Percentiles rank a stretch among this genome's conserved stretches.
Conservation (phyloP, 2,329 filamentous ascomycete genomes). For the Botrytis sinoallii region DNA sequence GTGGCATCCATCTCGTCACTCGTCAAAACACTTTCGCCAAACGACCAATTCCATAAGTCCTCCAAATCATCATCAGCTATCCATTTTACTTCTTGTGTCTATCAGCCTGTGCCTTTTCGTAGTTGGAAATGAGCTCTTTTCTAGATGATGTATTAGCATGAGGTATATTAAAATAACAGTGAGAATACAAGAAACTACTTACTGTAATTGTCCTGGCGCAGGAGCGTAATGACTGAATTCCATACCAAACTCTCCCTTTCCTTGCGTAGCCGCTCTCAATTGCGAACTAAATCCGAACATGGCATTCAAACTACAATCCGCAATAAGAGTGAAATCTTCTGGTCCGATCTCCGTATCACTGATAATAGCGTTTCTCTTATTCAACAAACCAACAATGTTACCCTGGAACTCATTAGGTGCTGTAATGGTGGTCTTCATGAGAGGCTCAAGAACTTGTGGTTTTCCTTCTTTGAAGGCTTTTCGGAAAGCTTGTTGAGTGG, state of each 20-base stretch:
- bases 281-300: conserved; percentile 98
- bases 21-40: neutral
- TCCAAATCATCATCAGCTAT: neutral
- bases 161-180: neutral
- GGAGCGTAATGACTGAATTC: conserved; percentile 96
- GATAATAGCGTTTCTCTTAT: conserved; percentile 94
- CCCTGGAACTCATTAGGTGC: conserved; percentile 97
- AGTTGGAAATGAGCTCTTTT: conserved; percentile 65
- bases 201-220: conserved; percentile 85
- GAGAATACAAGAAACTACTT: conserved; percentile 43
- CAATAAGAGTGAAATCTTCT: conserved; percentile 89
- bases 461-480: conserved; percentile 82
- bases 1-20: neutral
- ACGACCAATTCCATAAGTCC: neutral
- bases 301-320: conserved; percentile 88
- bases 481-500: conserved; percentile 93
- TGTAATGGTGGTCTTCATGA: conserved; percentile 98
- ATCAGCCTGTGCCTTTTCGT: conserved; percentile 64
- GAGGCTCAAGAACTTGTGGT: conserved; percentile 83
- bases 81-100: conserved; percentile 39
- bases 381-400: conserved; percentile 88
- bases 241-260: conserved; percentile 98
- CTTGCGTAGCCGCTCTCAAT: conserved; percentile 88
- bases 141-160: conserved; percentile 31
- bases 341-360: conserved; percentile 90